phyloP scores from a whole-genome alignment of 768 basidiomycete species.

The Collybia sp. region DNA sequence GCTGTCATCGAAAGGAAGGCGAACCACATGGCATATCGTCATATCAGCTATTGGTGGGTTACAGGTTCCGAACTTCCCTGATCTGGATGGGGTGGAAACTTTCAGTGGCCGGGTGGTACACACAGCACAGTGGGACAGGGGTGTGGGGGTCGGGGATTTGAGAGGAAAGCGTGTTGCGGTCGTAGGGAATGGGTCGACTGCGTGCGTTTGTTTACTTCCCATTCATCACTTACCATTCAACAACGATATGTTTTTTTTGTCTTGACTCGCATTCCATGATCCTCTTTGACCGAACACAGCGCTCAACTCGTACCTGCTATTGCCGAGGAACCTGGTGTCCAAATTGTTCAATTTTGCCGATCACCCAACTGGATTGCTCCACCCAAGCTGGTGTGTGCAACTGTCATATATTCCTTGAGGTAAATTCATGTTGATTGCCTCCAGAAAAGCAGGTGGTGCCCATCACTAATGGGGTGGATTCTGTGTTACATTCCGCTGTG shows the following conservation, averaged over 20 bases:
- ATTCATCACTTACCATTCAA: constrained; percentile 6
- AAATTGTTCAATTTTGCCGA: constrained; percentile 46
- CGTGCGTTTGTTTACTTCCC: constrained; percentile 30
- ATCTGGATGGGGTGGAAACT: constrained; percentile 24
- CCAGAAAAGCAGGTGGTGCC: neutral
- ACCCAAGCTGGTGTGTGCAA: constrained; percentile 25
- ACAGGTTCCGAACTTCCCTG: constrained; percentile 33
- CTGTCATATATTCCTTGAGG: neutral
- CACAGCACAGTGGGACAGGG: constrained; percentile 43
- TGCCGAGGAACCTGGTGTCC: constrained; percentile 30
- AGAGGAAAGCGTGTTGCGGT: constrained; percentile 47
- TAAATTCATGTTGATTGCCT: neutral
- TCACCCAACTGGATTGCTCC: constrained; percentile 45
- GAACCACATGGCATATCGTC: constrained; percentile 37
- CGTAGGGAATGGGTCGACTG: constrained; percentile 55
- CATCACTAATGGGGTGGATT: constrained; percentile 1
- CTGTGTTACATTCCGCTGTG: neutral
- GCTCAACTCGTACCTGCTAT: constrained; percentile 47
- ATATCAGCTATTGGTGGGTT: constrained; percentile 47
- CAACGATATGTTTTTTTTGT: too few species aligned
- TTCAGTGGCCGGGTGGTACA: constrained; percentile 52
- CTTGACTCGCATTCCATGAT: neutral
- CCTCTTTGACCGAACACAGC: constrained; percentile 19
- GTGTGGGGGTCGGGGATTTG: constrained; percentile 24
- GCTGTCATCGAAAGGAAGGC: too few species aligned